Conservation (phyloP, 2,329 filamentous ascomycete species). For the Epicoccum sorghinum region DNA sequence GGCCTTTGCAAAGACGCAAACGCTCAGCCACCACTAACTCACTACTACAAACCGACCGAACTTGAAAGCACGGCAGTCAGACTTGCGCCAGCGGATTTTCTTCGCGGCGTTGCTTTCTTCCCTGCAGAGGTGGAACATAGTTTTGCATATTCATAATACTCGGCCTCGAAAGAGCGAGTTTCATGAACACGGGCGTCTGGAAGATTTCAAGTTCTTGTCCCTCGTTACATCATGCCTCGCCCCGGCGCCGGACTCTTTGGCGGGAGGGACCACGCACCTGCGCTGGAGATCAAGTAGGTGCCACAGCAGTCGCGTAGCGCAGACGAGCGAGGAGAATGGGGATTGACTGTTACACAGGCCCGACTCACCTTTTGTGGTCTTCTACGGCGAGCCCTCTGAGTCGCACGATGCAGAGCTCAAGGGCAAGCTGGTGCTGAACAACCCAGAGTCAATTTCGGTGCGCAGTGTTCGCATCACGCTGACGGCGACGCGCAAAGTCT, state of each 20-base stretch:
- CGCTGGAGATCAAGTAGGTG: conserved; percentile 53
- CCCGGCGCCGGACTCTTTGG: conserved; percentile 45
- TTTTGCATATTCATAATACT: not conserved
- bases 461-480: conserved; percentile 54
- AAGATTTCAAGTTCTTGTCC: conserved; percentile 17
- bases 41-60: not conserved
- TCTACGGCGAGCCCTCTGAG: conserved; percentile 56
- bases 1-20: conserved; percentile 2
- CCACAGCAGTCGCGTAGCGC: conserved; percentile 4
- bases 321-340: not conserved
- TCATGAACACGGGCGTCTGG: conserved; percentile 1
- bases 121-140: not conserved
- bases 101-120: not conserved
- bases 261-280: conserved; percentile 36
- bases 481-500: conserved; percentile 56
- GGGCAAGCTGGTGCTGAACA: conserved; percentile 54
- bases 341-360: conserved; percentile 39
- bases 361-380: conserved; percentile 56
- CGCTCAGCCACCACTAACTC: conserved; percentile 14
- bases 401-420: conserved; percentile 53
- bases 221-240: conserved; percentile 38
- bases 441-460: conserved; percentile 55
- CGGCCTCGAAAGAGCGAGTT: conserved; percentile 1
- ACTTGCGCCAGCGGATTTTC: not conserved
- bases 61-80: conserved; percentile 4